Evolutionary conservation across 1,284 basidiomycete species (phyloP), one percentile per base, ranked within the genome.

Genomic region (Marasmius sp.): DNA sequence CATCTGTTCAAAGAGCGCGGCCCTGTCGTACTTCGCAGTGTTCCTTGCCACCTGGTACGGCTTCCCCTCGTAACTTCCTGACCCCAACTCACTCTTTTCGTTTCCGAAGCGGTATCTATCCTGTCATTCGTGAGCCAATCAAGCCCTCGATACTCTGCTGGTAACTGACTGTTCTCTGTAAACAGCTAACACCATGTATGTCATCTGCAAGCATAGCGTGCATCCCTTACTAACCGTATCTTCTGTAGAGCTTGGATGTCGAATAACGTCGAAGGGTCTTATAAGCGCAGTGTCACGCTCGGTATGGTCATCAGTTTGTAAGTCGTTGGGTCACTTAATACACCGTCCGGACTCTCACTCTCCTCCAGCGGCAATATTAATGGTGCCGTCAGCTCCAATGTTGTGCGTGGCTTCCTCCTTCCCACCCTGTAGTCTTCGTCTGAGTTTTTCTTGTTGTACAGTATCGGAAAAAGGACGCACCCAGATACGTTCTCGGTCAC

Each of bases 261-360:
- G 36, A 88, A 88, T 67, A 91, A 89, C 68, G 82, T 89, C 16
- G 89, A 92, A 75, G 88, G 90, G 7, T 82, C 84, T 0, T 92
- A 92, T 73, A 92, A 92, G 67, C 86, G 90, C 22, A 87, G 87
- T 65, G 89, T 91, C 1, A 82, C 87, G 0, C 76, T 91, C 27
- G 91, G 80, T 0, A 87, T 90, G 86, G 81, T 85, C 6, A 88
- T 90, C 60, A 82, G 85, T 60, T 85, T 81, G 85, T 86, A 64
- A 22, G 36, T 39, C 6, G 52, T 7, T 3, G 12, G 51, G 39
- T 61, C 52, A 36, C 38, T 33, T 36, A 38, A 8, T 56, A 54
- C 0, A 53, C 51, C 61, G 11, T 56, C 36, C 18, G 22, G 12
- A 12, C 34, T 16, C 16, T 54, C 1, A 48, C 18, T 49, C 18